A percentile compares a stretch with the other conserved stretches of the same genome.
Conservation (phyloP, 768 basidiomycete genomes). For the Psilocybe azurescens region DNA sequence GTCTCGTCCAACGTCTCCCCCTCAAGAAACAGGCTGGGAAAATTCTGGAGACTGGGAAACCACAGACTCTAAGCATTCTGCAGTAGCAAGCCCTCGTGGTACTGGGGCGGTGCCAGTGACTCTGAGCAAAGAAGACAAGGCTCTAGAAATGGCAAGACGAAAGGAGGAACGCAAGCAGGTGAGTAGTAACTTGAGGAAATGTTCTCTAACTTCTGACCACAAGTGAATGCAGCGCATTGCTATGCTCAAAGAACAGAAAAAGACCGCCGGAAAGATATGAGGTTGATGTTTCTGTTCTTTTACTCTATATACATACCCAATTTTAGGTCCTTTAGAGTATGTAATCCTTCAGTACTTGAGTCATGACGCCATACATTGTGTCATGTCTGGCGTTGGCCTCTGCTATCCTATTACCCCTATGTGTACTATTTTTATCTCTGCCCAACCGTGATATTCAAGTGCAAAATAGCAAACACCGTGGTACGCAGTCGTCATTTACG, state of each 20-base stretch:
- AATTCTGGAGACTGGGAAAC: slow-evolving; percentile 30
- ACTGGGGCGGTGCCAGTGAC: slow-evolving; percentile 26
- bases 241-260: slow-evolving; percentile 83
- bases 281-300: not conserved
- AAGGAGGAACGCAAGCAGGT: slow-evolving; percentile 94
- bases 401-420: not conserved
- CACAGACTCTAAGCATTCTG: not conserved
- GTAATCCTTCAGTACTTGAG: not conserved
- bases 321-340: not conserved
- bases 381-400: too few species aligned
- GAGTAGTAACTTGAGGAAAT: slow-evolving; percentile 22
- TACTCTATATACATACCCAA: too few species aligned
- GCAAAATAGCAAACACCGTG: too few species aligned
- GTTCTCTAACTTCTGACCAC: not conserved
- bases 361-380: too few species aligned
- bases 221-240: slow-evolving; percentile 64
- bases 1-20: slow-evolving; percentile 28
- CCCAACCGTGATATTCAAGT: too few species aligned
- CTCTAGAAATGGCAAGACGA: slow-evolving; percentile 88
- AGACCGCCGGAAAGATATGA: slow-evolving; percentile 42
- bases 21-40: slow-evolving; percentile 28
- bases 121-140: slow-evolving; percentile 90
- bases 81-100: not conserved
- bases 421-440: not conserved
- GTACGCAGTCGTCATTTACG: too few species aligned